Percentiles rank a stretch among this genome's conserved stretches.
Conservation (phyloP, 2,329 filamentous ascomycete species). For the Pyrenophora seminiperda region DNA sequence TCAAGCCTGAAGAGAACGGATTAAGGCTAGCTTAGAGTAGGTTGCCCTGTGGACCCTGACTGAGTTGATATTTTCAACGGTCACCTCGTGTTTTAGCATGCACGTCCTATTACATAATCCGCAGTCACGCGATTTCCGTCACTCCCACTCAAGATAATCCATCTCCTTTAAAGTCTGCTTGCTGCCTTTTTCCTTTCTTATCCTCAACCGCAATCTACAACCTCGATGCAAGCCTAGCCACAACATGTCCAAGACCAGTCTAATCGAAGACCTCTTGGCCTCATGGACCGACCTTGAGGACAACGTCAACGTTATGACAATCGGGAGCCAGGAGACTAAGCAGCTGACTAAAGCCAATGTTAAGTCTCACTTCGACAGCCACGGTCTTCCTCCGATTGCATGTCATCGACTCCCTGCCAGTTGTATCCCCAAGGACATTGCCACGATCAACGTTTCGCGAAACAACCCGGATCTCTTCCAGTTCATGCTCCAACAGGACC, state of each 20-base stretch:
- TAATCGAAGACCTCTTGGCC: neutral
- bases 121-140: too few species aligned
- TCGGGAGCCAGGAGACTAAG: neutral
- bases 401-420: conserved; percentile 2
- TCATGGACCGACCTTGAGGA: neutral
- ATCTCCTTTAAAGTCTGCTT: too few species aligned
- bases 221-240: too few species aligned
- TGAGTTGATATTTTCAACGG: too few species aligned
- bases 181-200: too few species aligned
- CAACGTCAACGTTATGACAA: neutral
- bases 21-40: conserved; percentile 35
- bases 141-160: too few species aligned
- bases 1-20: conserved; percentile 48
- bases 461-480: neutral
- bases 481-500: neutral
- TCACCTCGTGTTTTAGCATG: too few species aligned
- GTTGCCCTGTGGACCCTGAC: too few species aligned
- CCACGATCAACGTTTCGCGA: neutral
- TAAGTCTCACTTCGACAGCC: neutral
- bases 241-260: too few species aligned
- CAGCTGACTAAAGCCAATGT: neutral
- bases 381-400: neutral
- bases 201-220: too few species aligned
- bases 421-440: neutral
- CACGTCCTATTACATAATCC: too few species aligned